Evolutionary conservation across 106 monocot genomes (phyloP), one percentile per base, ranked within the genome.

Genomic region (Allium cepa): DNA sequence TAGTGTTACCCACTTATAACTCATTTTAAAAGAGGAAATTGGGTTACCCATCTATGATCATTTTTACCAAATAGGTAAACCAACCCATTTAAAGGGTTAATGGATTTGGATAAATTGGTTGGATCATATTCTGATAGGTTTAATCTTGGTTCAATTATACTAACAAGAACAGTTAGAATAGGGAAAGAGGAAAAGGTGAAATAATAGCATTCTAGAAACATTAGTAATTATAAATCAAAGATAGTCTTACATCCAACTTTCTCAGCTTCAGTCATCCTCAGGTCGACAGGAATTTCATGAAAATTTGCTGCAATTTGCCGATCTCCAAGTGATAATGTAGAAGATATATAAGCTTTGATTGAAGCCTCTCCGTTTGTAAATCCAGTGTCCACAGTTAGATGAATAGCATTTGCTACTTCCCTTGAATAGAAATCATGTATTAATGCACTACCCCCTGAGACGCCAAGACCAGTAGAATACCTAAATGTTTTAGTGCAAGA

Each of bases 391-490:
- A 97, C 88, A 17, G 92, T 97, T 47, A 97, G 76, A 79, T 97
- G 96, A 68, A 97, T 68, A 65, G 96, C 85, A 59, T 89, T 92
- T 71, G 81, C 50, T 9, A 87, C 76, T 76, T 97, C 96, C 67
- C 78, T 84, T 53, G 84, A 82, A 72, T 92, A 97, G 69, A 97
- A 97, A 0, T 97, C 88, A 79, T 97, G 96, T 66, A 97, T 97
- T 48, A 97, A 63, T 47, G 88, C 61, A 79, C 96, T 97, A 13
- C 89, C 84, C 2, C 84, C 96, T 15, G 96, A 84, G 63, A 97
- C 86, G 69, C 84, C 96, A 80, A 84, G 77, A 51, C 96, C 92
- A 60, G 96, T 97, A 52, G 96, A 97, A 70, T 84, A 97, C 96
- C 96, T 97, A 78, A 70, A 79, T 4, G 72, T 36, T 36, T 36